phyloP scores from a whole-genome alignment of 768 basidiomycete species.

The Suillus discolor region DNA sequence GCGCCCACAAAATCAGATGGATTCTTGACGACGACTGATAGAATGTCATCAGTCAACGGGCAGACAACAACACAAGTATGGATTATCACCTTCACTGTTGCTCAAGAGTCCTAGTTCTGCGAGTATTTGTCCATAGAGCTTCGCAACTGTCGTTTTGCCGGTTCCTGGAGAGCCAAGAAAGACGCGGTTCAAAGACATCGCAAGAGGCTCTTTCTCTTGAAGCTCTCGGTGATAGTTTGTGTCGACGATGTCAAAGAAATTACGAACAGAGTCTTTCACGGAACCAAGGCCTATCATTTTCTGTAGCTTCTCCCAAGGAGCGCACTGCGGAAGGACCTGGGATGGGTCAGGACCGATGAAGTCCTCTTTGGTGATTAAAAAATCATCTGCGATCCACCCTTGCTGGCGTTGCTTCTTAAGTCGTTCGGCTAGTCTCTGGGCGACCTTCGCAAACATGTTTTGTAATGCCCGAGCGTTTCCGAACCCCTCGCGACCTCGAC shows the following conservation, averaged over 20 bases:
- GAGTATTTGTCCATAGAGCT: slow-evolving; percentile 65
- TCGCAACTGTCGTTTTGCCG: slow-evolving; percentile 72
- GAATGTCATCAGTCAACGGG: neutral
- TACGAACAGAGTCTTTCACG: slow-evolving; percentile 57
- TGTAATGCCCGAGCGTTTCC: slow-evolving; percentile 68
- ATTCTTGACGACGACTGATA: slow-evolving; percentile 63
- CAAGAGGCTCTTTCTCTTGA: slow-evolving; percentile 51
- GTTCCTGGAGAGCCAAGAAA: slow-evolving; percentile 73
- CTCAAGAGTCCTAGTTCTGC: slow-evolving; percentile 65
- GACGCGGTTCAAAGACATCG: slow-evolving; percentile 61
- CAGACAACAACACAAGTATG: neutral
- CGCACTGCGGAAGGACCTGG: slow-evolving; percentile 43
- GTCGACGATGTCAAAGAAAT: slow-evolving; percentile 46
- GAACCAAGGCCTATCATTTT: slow-evolving; percentile 53
- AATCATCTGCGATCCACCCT: slow-evolving; percentile 48
- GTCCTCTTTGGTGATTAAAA: slow-evolving; percentile 53
- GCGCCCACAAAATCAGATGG: slow-evolving; percentile 70
- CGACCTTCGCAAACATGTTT: slow-evolving; percentile 48
- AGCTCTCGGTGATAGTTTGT: slow-evolving; percentile 66
- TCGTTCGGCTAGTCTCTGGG: slow-evolving; percentile 56
- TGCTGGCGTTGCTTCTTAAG: slow-evolving; percentile 41
- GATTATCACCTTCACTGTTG: slow-evolving; percentile 63
- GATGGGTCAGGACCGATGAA: slow-evolving; percentile 69
- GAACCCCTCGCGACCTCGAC: slow-evolving; percentile 60
- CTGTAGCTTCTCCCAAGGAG: slow-evolving; percentile 55